Evolutionary conservation across 176 grass and related monocot species (phyloP), one percentile per base, ranked within the genome.

Genomic region (Thalia dealbata): DNA sequence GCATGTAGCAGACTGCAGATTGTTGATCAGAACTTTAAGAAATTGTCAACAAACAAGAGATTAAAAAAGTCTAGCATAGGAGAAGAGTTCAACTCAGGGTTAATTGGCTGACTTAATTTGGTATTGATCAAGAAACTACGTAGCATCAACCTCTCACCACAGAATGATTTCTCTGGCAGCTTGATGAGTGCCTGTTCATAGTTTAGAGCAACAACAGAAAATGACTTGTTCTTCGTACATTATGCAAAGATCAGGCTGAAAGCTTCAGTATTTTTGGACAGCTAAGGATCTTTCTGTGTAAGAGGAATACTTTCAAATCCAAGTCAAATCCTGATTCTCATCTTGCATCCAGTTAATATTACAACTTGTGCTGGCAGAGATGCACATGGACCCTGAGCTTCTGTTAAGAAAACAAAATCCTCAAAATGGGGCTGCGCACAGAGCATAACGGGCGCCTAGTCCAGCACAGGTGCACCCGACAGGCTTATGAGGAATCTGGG

Each of bases 401-500:
- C 11, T 51, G 67, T 50, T 29, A 71, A 35, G 58, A 82, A 82
- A 65, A 67, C n/a, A n/a, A 46, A 61, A 22, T 46, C 78, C 29
- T 62, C n/a, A 78, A 75, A 73, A 72, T 21, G 58, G 48, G 64
- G 60, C 38, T 29, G 65, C 76, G 71, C 30, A 59, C 67, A 38
- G n/a, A 44, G 6, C 27, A 24, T 46, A 75, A 46, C 46, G 35
- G 79, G 16, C n/a, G 80, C 89, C 78, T 91, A 87, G 79, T 23
- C 76, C 76, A 71, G 73, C 58, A 70, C 84, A 82, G 64, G 60
- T 78, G 70, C 61, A 79, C 25, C 80, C 70, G 14, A 85, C 42
- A 6, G 76, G 84, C 76, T 84, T 84, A 28, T 3, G 52, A 74
- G 61, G 62, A 61, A 84, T 66, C 66, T 82, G 78, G 68, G 82